Evolutionary conservation across 208 protist species (phyloP).

Genomic region (Acanthamoeba castellanii): DNA sequence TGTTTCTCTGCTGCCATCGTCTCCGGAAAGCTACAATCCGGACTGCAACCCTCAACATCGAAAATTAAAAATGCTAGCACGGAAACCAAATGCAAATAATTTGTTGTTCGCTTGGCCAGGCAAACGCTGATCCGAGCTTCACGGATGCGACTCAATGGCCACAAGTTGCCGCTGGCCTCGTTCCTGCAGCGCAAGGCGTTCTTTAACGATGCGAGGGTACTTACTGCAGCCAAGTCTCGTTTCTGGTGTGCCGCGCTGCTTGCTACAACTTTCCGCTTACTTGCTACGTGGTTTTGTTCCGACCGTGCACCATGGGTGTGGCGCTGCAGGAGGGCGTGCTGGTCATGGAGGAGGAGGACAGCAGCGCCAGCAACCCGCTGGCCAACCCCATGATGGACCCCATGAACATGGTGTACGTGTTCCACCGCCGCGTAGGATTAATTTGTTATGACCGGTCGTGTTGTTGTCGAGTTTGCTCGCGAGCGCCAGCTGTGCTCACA

Average conservation of each 20-base stretch:
- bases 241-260: too few relatives aligned
- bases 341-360: conserved; percentile 86
- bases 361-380: conserved; percentile 92
- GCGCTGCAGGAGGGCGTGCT: conserved; percentile 68
- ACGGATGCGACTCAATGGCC: conserved; percentile 73
- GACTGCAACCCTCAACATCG: too few relatives aligned
- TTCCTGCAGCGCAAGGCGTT: conserved; percentile 57
- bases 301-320: neutral
- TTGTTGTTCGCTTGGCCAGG: neutral
- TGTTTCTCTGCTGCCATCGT: neutral
- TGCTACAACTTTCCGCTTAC: neutral
- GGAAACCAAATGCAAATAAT: too few relatives aligned
- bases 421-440: neutral
- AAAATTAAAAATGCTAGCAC: too few relatives aligned
- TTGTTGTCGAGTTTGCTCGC: neutral
- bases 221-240: too few relatives aligned
- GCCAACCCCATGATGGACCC: conserved; percentile 83
- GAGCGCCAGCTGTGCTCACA: too few relatives aligned
- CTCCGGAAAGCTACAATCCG: neutral
- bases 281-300: neutral
- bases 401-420: conserved; percentile 37
- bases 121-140: conserved; percentile 78
- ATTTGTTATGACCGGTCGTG: neutral
- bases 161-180: conserved; percentile 53
- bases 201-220: conserved; percentile 25